Percentiles rank a stretch among this genome's conserved stretches.
These are phyloP conservation scores for Microascus cirrosus DNA, from an alignment of 2,329 filamentous ascomycete genomes.

Conservation along the genomic window DNA sequence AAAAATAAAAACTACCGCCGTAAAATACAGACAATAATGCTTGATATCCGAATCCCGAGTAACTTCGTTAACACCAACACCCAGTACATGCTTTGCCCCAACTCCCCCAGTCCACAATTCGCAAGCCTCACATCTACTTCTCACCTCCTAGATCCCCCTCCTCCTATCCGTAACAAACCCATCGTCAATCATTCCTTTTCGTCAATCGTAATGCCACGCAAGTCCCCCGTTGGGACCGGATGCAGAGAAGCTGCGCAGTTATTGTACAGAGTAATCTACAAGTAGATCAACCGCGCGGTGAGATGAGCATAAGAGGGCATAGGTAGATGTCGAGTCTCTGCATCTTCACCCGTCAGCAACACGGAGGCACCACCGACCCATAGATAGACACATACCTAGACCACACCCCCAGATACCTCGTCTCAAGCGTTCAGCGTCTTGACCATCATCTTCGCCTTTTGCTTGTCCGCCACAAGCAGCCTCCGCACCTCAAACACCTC, in stretches of 20 bases:
- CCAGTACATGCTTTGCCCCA: not conserved
- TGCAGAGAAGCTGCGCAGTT: not conserved
- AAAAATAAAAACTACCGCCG: not conserved
- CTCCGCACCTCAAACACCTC: slow-evolving; percentile 53
- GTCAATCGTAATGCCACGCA: not conserved
- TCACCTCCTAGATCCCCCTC: not conserved
- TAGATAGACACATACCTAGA: not conserved
- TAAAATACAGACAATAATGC: not conserved
- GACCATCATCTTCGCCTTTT: slow-evolving; percentile 62
- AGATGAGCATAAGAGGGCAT: not conserved
- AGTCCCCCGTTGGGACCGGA: too few species aligned
- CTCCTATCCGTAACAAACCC: not conserved
- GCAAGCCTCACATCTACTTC: not conserved
- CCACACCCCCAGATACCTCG: not conserved
- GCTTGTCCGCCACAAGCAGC: slow-evolving; percentile 57
- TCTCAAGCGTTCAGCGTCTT: slow-evolving; percentile 35
- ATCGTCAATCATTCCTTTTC: not conserved
- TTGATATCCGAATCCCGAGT: not conserved
- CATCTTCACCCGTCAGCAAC: not conserved
- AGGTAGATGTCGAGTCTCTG: not conserved
- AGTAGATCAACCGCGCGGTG: not conserved
- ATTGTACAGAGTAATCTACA: not conserved
- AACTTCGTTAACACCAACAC: not conserved
- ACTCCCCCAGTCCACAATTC: not conserved
- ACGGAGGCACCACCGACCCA: not conserved